Percentiles rank a stretch among this genome's conserved stretches.
Conservation (phyloP, 805 yeast species). For the Komagataella mondaviorum region DNA sequence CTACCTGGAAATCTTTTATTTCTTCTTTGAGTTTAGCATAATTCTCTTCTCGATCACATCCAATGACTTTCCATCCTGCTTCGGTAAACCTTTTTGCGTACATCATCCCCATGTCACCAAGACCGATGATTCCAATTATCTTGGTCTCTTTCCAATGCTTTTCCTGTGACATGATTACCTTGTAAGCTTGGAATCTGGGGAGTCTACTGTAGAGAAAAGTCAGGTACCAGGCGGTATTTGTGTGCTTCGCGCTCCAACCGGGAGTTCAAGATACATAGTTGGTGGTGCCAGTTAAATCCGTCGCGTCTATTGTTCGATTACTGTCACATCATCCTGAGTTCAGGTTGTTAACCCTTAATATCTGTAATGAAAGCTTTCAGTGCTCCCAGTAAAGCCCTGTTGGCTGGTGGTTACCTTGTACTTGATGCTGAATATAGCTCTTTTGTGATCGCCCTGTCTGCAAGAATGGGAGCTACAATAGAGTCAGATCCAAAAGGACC, state of each 20-base stretch:
- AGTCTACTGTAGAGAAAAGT: neutral
- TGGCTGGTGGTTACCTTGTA: conserved; percentile 93
- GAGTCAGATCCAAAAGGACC: conserved; percentile 2
- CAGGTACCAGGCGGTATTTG: neutral
- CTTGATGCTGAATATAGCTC: conserved; percentile 64
- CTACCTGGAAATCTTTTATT: conserved; percentile 35
- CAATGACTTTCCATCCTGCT: conserved; percentile 85
- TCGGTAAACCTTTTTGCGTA: conserved; percentile 68
- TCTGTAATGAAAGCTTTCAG: conserved; percentile 37
- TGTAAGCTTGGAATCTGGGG: neutral
- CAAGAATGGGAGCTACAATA: conserved; percentile 76
- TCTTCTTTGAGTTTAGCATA: conserved; percentile 31
- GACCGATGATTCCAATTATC: conserved; percentile 80
- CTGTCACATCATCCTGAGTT: neutral
- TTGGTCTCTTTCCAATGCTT: conserved; percentile 17
- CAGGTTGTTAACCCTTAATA: neutral
- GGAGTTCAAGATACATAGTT: neutral
- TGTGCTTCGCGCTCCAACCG: neutral
- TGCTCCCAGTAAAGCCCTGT: conserved; percentile 90
- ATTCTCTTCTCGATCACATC: conserved; percentile 69
- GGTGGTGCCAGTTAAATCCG: neutral
- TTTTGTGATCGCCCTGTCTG: conserved; percentile 75
- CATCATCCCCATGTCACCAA: conserved; percentile 93
- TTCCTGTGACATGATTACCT: neutral
- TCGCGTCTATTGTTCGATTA: too few relatives aligned